These are phyloP conservation scores for Coemansia sp. DNA, from an alignment of 192 early-diverging fungal species.

Conservation along the genomic window DNA sequence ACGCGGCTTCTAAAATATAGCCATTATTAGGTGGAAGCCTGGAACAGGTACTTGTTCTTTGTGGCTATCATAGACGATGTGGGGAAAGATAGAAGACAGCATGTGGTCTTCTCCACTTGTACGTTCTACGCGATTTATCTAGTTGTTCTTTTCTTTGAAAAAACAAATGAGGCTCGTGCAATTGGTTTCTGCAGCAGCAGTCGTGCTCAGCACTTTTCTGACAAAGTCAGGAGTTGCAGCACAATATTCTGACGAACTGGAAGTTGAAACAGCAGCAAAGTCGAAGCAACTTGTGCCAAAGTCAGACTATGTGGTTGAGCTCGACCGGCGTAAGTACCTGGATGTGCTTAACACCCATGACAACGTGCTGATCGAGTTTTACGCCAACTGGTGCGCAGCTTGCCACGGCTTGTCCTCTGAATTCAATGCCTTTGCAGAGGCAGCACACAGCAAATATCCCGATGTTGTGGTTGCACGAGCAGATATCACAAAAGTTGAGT, in stretches of 20 bases:
- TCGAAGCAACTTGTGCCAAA: constrained; percentile 33
- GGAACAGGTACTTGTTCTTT: too few species aligned
- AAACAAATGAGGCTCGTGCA: constrained; percentile 11
- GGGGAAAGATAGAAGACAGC: background rate
- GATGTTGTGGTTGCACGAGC: constrained; percentile 39
- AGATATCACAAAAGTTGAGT: constrained; percentile 44
- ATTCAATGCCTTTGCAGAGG: constrained; percentile 36
- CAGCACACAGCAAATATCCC: constrained; percentile 30
- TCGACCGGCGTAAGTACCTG: constrained; percentile 33
- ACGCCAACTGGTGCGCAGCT: constrained; percentile 53
- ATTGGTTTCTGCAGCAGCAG: constrained; percentile 12
- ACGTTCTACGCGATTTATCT: background rate
- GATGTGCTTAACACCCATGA: constrained; percentile 30
- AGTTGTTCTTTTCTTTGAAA: background rate
- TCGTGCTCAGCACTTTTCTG: constrained; percentile 15
- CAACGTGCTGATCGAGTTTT: constrained; percentile 46
- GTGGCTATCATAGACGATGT: background rate
- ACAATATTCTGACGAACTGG: constrained; percentile 33
- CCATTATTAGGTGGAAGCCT: too few species aligned
- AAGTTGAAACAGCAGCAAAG: constrained; percentile 20
- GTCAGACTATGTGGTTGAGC: constrained; percentile 39
- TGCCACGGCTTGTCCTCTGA: constrained; percentile 47
- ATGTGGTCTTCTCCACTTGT: background rate
- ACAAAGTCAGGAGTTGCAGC: constrained; percentile 5
- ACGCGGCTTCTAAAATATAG: too few species aligned